Base-by-base conservation (phyloP, 1,139 yeast species). In the Zygosaccharomyces sapae region DNA sequence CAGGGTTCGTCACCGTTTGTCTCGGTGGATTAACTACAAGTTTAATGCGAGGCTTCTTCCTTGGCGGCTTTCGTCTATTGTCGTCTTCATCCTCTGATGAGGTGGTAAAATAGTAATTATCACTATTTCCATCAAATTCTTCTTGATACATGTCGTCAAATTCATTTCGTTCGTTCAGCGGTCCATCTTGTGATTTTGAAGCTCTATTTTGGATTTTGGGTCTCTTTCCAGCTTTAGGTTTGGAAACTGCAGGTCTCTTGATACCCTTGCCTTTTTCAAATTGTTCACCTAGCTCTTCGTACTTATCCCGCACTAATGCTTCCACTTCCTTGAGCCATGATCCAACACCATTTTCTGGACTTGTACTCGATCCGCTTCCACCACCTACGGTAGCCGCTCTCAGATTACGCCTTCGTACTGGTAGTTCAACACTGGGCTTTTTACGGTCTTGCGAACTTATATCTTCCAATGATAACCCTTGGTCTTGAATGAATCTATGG, bases 1-100 rank as follows among this genome's bases (percentile, higher is more conserved):
- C 75, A 1, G 97, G 97, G 61, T 88, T 90, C 0, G 95, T 83
- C 4, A 87, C 74, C 6, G 78, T 67, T 24, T 83, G 84, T 8
- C 75, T 73, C 1, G 88, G 85, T 4, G 79, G 70, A 2, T 76
- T 61, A 42, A 73, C 73, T 34, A 70, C 75, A 18, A 86, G 57
- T 7, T 70, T 71, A 12, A 83, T 51, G 55, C 62, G 55, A 31
- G 72, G 74, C 3, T 58, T 55, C 55, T 44, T 63, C 57, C 49
- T 56, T 47, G 44, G 57, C 47, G 49, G 53, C 18, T 53, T 46
- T 33, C 50, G 47, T 45, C 45, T 48, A 27, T 41, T 44, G 27
- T 45, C 51, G 19, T 47, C 53, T 29, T 64, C 66, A 18, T 63
- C 68, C 27, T 61, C 65, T 1, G 66, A 62, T 3, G 66, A 62